Percentiles rank a stretch among this genome's conserved stretches.
These are phyloP conservation scores for Elymus sibiricus DNA, from an alignment of 176 grass and related monocot species.

Conservation along the genomic window DNA sequence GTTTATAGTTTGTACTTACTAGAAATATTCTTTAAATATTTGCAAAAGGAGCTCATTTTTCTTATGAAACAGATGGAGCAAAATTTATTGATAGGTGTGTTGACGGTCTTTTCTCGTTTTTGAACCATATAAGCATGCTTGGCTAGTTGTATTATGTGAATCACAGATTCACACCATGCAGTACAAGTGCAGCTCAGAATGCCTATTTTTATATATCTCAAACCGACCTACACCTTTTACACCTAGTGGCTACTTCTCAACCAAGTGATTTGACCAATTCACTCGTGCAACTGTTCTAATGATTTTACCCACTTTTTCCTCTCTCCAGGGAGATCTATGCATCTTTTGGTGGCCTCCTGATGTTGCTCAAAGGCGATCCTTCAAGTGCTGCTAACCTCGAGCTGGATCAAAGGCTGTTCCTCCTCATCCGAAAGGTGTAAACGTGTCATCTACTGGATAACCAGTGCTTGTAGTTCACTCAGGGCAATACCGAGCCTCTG, in stretches of 20 bases:
- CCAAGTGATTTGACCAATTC: background rate
- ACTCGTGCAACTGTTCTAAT: background rate
- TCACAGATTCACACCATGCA: background rate
- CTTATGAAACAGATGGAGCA: background rate
- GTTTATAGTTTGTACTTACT: background rate
- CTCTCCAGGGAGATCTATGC: conserved; percentile 44
- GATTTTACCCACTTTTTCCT: background rate
- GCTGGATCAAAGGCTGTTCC: conserved; percentile 60
- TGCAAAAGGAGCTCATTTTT: background rate
- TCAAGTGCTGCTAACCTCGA: conserved; percentile 30
- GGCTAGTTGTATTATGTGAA: background rate
- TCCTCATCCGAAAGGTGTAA: conserved; percentile 59
- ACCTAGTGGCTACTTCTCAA: background rate
- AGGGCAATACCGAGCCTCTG: background rate
- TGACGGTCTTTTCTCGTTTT: background rate
- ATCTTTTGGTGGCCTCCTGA: conserved; percentile 54
- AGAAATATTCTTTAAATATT: background rate
- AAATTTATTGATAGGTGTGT: background rate
- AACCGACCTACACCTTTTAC: background rate
- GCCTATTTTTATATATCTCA: background rate
- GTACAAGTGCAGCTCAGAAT: background rate
- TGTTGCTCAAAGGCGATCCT: conserved; percentile 55
- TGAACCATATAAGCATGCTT: background rate
- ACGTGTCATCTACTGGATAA: background rate
- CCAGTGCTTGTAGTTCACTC: background rate